Base-by-base conservation (phyloP, 768 basidiomycete species). In the Tulasnella sp. region DNA sequence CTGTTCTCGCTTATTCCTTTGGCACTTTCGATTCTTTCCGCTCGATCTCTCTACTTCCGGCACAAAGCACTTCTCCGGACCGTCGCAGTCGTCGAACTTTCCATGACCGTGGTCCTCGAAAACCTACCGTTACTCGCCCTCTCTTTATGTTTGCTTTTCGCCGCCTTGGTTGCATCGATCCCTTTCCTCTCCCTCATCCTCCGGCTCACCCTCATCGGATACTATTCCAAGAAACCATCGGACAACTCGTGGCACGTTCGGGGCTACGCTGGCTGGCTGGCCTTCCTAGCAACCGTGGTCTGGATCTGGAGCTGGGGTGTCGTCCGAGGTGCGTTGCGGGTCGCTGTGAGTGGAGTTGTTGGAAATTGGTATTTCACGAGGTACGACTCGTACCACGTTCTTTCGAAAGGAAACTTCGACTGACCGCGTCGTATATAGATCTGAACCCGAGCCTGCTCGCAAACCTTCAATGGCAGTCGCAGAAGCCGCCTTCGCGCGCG, bases 361-460 rank as follows among this genome's bases (percentile, higher is more conserved):
- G 95, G 94, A 1, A 88, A 90, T 62, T 98, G 95, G 95, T 97
- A 96, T 78, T 96, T 93, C 80, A 79, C 86, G 35, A 83, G 87
- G 85, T 89, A 76, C 77, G 87, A 78, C 17, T 36, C 14, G 70
- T 72, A 29, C 12, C 5, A 64, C 71, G n/a, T n/a, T n/a, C n/a
- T n/a, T 69, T 12, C 62, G 73, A 73, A 22, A 22, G 65, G 32
- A 42, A 7, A 37, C 74, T 77, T 63, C n/a, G n/a, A 72, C 68
- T 34, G 11, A n/a, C n/a, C n/a, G n/a, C 62, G 6, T n/a, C 19
- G 37, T 12, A 14, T 52, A 17, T 35, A 62, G 42, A 47, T 12
- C 26, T 36, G 52, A 59, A 59, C 29, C 74, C 62, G 22, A 29
- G 26, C 69, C 62, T 39, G 37, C 39, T 3, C 12, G 37, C 40